phyloP scores from a whole-genome alignment of 164 flowering plant species.

The Hamamelis virginiana region DNA sequence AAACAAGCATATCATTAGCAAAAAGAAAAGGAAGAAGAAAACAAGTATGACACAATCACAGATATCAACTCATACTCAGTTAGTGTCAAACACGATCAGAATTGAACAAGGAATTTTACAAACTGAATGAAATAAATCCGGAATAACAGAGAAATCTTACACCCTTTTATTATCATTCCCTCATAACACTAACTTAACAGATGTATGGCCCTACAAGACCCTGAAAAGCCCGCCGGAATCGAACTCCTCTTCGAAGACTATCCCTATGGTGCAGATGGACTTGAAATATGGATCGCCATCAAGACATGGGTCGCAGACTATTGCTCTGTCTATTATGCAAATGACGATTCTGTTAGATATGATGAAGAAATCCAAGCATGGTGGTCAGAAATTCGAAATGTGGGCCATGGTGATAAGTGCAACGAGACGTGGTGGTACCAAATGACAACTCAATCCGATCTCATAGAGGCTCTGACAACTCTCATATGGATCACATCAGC shows the following conservation, averaged over 20 bases:
- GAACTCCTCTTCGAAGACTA: constrained; percentile 53
- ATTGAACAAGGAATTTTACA: neutral
- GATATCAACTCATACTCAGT: too few species aligned
- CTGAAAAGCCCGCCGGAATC: constrained; percentile 31
- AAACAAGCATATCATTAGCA: too few species aligned
- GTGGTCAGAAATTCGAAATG: constrained; percentile 57
- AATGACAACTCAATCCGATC: constrained; percentile 29
- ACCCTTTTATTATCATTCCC: neutral
- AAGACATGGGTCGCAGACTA: constrained; percentile 54
- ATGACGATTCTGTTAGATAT: constrained; percentile 25
- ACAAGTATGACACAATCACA: too few species aligned
- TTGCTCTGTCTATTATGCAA: constrained; percentile 49
- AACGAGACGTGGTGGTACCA: constrained; percentile 49
- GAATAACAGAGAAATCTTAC: neutral
- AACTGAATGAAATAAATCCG: neutral
- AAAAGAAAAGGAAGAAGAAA: too few species aligned
- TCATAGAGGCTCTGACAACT: constrained; percentile 45
- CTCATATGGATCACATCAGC: constrained; percentile 72
- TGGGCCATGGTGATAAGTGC: constrained; percentile 66
- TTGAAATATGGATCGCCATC: constrained; percentile 63
- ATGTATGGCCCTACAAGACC: constrained; percentile 46
- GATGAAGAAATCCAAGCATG: constrained; percentile 63
- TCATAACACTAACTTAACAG: constrained; percentile 23
- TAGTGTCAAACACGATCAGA: neutral
- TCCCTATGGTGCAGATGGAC: constrained; percentile 68